phyloP scores from a whole-genome alignment of 129 eudicot genomes.

The Ambrosia artemisiifolia region DNA sequence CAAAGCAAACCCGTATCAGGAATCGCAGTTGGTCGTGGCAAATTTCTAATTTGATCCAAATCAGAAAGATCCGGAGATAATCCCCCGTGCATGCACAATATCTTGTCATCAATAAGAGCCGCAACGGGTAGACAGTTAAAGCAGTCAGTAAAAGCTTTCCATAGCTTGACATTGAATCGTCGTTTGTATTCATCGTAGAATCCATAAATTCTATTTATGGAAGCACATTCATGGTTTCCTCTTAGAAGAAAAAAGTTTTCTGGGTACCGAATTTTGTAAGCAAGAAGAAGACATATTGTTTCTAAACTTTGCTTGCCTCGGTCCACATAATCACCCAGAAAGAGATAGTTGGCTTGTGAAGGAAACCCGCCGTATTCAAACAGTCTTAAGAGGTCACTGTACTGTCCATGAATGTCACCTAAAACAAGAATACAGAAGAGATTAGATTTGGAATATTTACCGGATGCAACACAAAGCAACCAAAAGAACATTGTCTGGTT shows the following conservation, averaged over 20 bases:
- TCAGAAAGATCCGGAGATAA: conserved; percentile 62
- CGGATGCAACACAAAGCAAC: not conserved
- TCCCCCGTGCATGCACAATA: conserved; percentile 81
- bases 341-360: conserved; percentile 68
- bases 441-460: not conserved
- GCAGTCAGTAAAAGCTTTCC: conserved; percentile 67
- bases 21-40: conserved; percentile 64
- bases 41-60: conserved; percentile 61
- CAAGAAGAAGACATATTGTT: conserved; percentile 71
- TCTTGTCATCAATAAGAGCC: conserved; percentile 71
- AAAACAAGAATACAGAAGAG: no score
- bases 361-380: conserved; percentile 84
- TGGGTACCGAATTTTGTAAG: conserved; percentile 67
- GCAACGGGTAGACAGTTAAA: conserved; percentile 79
- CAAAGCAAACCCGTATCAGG: conserved; percentile 76
- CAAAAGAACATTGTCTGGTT: not conserved
- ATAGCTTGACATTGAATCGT: conserved; percentile 64
- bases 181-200: conserved; percentile 80
- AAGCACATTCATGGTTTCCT: conserved; percentile 80
- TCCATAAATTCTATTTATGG: conserved; percentile 74
- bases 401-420: conserved; percentile 93
- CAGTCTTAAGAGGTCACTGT: conserved; percentile 66
- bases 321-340: conserved; percentile 75
- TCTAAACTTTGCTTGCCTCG: conserved; percentile 71
- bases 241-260: conserved; percentile 68